Conservation (phyloP, 2,329 filamentous ascomycete species). For the Scedosporium dehoogii region DNA sequence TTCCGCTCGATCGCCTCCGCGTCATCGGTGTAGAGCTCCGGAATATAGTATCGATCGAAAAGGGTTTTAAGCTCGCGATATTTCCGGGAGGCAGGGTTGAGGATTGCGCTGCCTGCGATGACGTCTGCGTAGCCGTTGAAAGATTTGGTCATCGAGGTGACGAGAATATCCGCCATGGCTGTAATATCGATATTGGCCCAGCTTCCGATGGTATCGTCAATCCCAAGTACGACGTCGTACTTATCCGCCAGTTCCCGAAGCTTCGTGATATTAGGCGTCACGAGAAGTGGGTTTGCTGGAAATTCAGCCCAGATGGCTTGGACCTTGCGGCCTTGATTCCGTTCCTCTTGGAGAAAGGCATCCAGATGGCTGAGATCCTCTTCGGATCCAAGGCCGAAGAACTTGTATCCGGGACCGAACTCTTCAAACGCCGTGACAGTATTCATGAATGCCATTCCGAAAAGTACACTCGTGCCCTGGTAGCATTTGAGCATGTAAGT, state of each 20-base stretch:
- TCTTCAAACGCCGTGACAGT: constrained; percentile 36
- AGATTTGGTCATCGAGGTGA: constrained; percentile 45
- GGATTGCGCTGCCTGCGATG: constrained; percentile 37
- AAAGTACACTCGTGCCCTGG: constrained; percentile 26
- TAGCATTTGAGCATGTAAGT: constrained; percentile 26
- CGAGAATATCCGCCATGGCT: constrained; percentile 34
- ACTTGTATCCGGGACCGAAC: constrained; percentile 28
- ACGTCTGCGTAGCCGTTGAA: constrained; percentile 48
- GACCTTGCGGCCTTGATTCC: constrained; percentile 29
- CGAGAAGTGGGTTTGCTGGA: constrained; percentile 25
- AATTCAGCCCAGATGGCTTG: constrained; percentile 39
- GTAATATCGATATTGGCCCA: constrained; percentile 42
- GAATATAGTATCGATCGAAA: constrained; percentile 9
- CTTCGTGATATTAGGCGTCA: constrained; percentile 21
- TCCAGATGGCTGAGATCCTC: constrained; percentile 34
- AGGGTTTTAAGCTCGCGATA: constrained; percentile 25
- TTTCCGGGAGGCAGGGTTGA: constrained; percentile 35
- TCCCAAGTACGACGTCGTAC: constrained; percentile 32
- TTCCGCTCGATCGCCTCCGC: constrained; percentile 34
- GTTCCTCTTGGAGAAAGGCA: constrained; percentile 18
- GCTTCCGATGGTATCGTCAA: constrained; percentile 38
- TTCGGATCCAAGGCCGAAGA: constrained; percentile 33
- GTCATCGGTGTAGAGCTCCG: constrained; percentile 38
- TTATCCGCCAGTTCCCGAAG: constrained; percentile 28
- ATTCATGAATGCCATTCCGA: constrained; percentile 43